These are phyloP conservation scores for Arachis stenosperma DNA, from an alignment of 306 rosid species.

Conservation along the genomic window DNA sequence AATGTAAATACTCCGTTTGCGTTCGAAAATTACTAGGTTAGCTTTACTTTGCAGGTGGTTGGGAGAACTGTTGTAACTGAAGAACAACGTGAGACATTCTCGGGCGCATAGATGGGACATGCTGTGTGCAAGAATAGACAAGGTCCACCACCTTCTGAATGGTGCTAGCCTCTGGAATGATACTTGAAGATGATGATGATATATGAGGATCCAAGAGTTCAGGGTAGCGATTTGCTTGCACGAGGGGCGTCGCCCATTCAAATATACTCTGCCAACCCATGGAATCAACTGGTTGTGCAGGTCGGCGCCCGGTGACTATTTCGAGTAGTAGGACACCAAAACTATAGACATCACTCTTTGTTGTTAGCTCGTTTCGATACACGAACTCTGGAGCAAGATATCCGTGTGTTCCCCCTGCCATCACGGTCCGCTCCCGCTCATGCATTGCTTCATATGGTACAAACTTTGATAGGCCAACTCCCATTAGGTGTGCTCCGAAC, in stretches of 20 bases:
- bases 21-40: constrained; percentile 17
- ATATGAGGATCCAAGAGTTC: constrained; percentile 93
- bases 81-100: constrained; percentile 99
- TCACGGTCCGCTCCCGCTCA: constrained; percentile 93
- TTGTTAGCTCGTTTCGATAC: constrained; percentile 90
- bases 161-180: constrained; percentile 74
- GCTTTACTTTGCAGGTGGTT: constrained; percentile 56
- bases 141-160: constrained; percentile 96
- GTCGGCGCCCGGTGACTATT: constrained; percentile 93
- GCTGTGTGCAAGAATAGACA: constrained; percentile 96
- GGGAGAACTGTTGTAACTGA: constrained; percentile 83
- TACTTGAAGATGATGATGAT: constrained; percentile 57
- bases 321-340: constrained; percentile 93
- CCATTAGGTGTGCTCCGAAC: constrained; percentile 94
- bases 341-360: constrained; percentile 94
- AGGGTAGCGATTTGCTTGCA: constrained; percentile 86
- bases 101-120: constrained; percentile 97
- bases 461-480: constrained; percentile 91
- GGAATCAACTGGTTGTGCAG: constrained; percentile 93
- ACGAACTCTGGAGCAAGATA: constrained; percentile 97
- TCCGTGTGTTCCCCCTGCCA: constrained; percentile 97
- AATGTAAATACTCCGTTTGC: neutral
- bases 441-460: constrained; percentile 95
- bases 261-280: constrained; percentile 99
- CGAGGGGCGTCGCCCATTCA: constrained; percentile 98